These are phyloP conservation scores for Rhizopogon salebrosus DNA, from an alignment of 768 basidiomycete genomes.

Conservation along the genomic window DNA sequence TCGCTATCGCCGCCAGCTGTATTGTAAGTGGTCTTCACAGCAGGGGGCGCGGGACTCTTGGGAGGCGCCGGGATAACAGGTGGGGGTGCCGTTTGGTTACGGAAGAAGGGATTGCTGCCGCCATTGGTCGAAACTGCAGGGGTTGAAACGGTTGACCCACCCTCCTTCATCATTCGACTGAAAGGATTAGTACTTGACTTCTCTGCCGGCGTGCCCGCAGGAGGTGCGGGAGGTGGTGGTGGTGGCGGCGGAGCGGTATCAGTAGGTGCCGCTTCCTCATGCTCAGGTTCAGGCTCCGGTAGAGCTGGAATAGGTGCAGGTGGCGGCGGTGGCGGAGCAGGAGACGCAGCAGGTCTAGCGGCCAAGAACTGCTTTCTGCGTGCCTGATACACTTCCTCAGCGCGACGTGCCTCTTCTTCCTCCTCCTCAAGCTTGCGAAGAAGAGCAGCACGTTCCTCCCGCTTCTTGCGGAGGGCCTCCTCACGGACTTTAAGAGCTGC, in stretches of 20 bases:
- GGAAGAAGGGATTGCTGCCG: constrained; percentile 75
- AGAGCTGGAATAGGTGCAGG: constrained; percentile 13
- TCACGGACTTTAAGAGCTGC: constrained; percentile 62
- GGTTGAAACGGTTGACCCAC: constrained; percentile 29
- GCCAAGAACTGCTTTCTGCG: constrained; percentile 32
- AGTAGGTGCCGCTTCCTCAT: constrained; percentile 24
- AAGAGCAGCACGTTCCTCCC: constrained; percentile 65
- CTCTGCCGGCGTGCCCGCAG: constrained; percentile 22
- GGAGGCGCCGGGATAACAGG: constrained; percentile 30
- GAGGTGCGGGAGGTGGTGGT: constrained; percentile 20
- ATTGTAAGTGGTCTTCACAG: constrained; percentile 53
- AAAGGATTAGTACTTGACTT: constrained; percentile 78
- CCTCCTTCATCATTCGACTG: constrained; percentile 56
- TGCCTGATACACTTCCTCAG: constrained; percentile 36
- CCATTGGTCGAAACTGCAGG: constrained; percentile 32
- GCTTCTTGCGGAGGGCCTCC: constrained; percentile 63
- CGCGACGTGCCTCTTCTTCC: constrained; percentile 49
- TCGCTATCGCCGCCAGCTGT: constrained; percentile 56
- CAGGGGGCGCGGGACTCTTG: constrained; percentile 50
- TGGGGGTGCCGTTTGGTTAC: constrained; percentile 38
- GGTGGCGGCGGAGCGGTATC: constrained; percentile 30
- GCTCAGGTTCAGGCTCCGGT: constrained; percentile 5
- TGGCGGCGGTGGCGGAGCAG: constrained; percentile 28
- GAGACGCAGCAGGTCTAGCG: constrained; percentile 30
- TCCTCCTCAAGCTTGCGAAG: constrained; percentile 68